Conservation (phyloP, 805 yeast species). For the Zygosaccharomyces lentus region DNA sequence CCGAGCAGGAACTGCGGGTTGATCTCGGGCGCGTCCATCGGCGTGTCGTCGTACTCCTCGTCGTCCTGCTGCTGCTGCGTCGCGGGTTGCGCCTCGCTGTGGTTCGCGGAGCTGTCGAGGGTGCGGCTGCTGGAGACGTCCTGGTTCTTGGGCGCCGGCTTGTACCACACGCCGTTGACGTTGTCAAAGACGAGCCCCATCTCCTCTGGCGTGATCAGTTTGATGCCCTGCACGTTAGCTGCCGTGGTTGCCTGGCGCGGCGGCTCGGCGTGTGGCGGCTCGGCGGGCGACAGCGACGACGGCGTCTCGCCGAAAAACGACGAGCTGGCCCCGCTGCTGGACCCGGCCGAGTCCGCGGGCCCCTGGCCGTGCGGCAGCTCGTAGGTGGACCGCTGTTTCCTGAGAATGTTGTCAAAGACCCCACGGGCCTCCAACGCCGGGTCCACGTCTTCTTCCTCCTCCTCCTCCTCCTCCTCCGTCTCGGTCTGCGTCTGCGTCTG, state of each 20-base stretch:
- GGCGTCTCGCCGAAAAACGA: constrained; percentile 17
- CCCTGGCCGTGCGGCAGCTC: constrained; percentile 9
- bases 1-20: constrained; percentile 16
- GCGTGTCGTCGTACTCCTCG: constrained; percentile 23
- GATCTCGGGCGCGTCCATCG: constrained; percentile 27
- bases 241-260: constrained; percentile 5
- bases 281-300: constrained; percentile 13
- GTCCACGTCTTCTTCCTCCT: constrained; percentile 24
- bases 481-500: neutral
- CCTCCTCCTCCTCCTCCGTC: constrained; percentile 3
- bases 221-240: constrained; percentile 8
- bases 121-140: constrained; percentile 26
- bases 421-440: constrained; percentile 31
- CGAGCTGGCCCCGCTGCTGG: constrained; percentile 9
- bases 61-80: neutral
- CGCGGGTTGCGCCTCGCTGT: neutral
- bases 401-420: constrained; percentile 27
- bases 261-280: constrained; percentile 4
- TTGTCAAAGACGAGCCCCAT: constrained; percentile 26
- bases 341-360: constrained; percentile 3
- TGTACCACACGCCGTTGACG: constrained; percentile 27
- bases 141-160: constrained; percentile 18
- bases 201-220: constrained; percentile 27
- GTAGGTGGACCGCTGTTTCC: constrained; percentile 23
- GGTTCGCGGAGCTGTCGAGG: constrained; percentile 13